phyloP scores from a whole-genome alignment of 805 yeast species.

The Metschnikowia santaceciliae region DNA sequence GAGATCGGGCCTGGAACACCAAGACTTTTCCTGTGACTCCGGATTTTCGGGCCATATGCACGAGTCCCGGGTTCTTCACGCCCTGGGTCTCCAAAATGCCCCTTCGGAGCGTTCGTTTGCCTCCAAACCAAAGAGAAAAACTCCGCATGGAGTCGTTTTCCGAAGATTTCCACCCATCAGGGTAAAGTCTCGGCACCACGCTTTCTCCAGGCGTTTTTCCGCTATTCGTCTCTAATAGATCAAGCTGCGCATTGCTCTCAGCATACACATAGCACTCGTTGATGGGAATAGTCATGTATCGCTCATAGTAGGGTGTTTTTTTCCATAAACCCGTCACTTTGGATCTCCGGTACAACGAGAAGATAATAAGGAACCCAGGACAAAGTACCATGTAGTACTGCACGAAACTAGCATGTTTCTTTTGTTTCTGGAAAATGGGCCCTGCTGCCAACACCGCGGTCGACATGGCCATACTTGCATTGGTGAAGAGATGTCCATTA shows the following conservation, averaged over 20 bases:
- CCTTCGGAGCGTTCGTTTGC: constrained; percentile 31
- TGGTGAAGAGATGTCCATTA: constrained; percentile 50
- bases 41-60: constrained; percentile 47
- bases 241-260: constrained; percentile 56
- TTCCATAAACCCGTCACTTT: constrained; percentile 43
- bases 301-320: constrained; percentile 46
- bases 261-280: constrained; percentile 71
- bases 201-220: constrained; percentile 51
- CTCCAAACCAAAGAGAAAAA: constrained; percentile 82
- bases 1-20: constrained; percentile 76
- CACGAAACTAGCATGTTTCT: constrained; percentile 63
- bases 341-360: constrained; percentile 46
- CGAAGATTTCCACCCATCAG: constrained; percentile 79
- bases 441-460: constrained; percentile 65
- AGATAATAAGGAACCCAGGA: constrained; percentile 66
- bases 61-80: constrained; percentile 39
- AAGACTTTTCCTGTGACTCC: constrained; percentile 66
- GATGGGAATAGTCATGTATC: constrained; percentile 58
- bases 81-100: constrained; percentile 4
- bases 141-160: constrained; percentile 76
- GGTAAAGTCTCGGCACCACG: constrained; percentile 65
- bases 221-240: constrained; percentile 45
- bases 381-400: constrained; percentile 60
- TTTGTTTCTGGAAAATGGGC: constrained; percentile 60
- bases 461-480: constrained; percentile 55